Base-by-base conservation (phyloP, 306 rosid species). In the Citrullus mucosospermus region DNA sequence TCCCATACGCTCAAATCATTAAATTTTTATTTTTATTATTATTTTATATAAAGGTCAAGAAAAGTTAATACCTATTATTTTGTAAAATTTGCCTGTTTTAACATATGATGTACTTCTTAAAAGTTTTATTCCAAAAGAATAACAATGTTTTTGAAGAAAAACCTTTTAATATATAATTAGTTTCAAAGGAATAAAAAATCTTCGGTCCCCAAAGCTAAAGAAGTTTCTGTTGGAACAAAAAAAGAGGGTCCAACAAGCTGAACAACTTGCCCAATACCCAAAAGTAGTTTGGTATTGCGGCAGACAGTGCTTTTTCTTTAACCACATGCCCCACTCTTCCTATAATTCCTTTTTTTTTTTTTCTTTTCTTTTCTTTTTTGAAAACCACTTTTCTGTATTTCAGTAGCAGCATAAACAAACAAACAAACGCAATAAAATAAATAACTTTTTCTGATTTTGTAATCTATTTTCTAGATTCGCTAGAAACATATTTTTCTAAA, bases 221-320 rank as follows among this genome's bases (percentile, higher is more conserved):
- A 66, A 66, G 73, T 66, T 66, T 66, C 73, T 66, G 73, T 12
- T 36, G 46, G 48, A 36, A 65, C 44, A 15, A 44, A 39, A 68
- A 44, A 44, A 41, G 8, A 9, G 56, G 32, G 56, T 13, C 75
- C 76, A 44, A 71, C 9, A 71, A 44, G 76, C 56, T 44, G 76
- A 48, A 25, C 58, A 46, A 11, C 36, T 68, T 68, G 75, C 10
- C 55, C 55, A 68, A 48, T 71, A 48, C n/a, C 39, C 76, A 22
- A 72, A 72, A 72, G 77, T 8, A 25, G 44, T 15, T 72, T 30
- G 77, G 77, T 59, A 48, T 72, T 25, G 77, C 44, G 46, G 59
- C 77, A 72, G 60, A 72, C 77, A 72, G 51, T 28, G 59, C 77
- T 15, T 72, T 28, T 51, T 51, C 60, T 25, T 72, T 72, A 51